Evolutionary conservation across 306 rosid species (phyloP).

Genomic region (Vicia villosa): DNA sequence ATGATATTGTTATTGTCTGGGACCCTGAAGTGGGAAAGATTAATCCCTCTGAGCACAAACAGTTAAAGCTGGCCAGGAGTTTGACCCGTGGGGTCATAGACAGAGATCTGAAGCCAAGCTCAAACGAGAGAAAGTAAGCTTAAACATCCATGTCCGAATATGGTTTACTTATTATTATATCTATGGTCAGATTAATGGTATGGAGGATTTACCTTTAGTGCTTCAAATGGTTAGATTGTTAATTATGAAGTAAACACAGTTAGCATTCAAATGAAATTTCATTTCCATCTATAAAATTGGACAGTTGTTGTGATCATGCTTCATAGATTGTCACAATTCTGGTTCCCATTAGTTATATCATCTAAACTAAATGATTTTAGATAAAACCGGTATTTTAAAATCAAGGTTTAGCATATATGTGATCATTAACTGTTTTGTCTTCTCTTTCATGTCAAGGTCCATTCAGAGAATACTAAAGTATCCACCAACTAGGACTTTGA

Average conservation of each 20-base stretch:
- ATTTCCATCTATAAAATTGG: background rate
- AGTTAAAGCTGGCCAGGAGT: slow-evolving; percentile 92
- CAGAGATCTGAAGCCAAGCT: slow-evolving; percentile 95
- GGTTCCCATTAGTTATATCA: slow-evolving; percentile 13
- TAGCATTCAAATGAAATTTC: slow-evolving; percentile 33
- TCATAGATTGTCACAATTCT: slow-evolving; percentile 24
- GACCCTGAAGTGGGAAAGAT: slow-evolving; percentile 93
- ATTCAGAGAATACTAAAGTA: slow-evolving; percentile 87
- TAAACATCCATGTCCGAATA: slow-evolving; percentile 29
- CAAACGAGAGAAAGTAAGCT: slow-evolving; percentile 89
- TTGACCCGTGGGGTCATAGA: slow-evolving; percentile 97
- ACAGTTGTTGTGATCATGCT: slow-evolving; percentile 1
- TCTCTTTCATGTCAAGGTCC: slow-evolving; percentile 56
- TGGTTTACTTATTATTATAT: slow-evolving; percentile 13
- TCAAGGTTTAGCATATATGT: slow-evolving; percentile 2
- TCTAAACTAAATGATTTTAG: slow-evolving; percentile 32
- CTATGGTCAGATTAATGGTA: slow-evolving; percentile 21
- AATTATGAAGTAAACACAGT: slow-evolving; percentile 29
- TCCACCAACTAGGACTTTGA: slow-evolving; percentile 96
- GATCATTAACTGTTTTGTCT: slow-evolving; percentile 34
- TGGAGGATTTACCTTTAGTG: slow-evolving; percentile 14
- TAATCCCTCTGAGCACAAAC: slow-evolving; percentile 98
- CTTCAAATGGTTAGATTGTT: slow-evolving; percentile 30
- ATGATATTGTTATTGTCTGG: slow-evolving; percentile 90
- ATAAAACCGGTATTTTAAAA: background rate